These are phyloP conservation scores for Chaetomiaceae sp. DNA, from an alignment of 2,329 filamentous ascomycete species.

Conservation along the genomic window DNA sequence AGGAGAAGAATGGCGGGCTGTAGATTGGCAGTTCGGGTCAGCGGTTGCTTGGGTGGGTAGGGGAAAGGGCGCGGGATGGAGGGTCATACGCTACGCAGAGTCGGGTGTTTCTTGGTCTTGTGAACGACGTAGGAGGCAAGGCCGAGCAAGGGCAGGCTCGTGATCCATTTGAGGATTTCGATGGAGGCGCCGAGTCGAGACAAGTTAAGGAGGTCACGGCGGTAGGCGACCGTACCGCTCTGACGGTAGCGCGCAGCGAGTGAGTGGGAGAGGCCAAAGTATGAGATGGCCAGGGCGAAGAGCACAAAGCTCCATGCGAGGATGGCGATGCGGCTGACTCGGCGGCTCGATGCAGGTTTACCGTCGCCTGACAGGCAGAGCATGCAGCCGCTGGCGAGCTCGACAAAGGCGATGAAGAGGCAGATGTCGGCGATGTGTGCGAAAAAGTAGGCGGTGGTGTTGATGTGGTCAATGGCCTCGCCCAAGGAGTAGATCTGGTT, in stretches of 20 bases:
- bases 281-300: constrained; percentile 16
- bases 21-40: background rate
- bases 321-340: constrained; percentile 13
- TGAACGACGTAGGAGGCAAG: constrained; percentile 15
- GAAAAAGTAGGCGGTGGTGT: background rate
- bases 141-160: constrained; percentile 13
- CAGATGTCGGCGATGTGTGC: constrained; percentile 16
- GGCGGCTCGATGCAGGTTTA: constrained; percentile 6
- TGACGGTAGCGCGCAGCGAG: background rate
- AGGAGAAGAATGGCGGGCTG: constrained; percentile 33
- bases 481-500: background rate
- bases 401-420: constrained; percentile 24
- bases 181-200: constrained; percentile 7
- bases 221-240: too few relatives aligned
- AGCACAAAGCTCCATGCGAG: constrained; percentile 9
- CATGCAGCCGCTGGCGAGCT: constrained; percentile 26
- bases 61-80: background rate
- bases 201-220: background rate
- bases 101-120: constrained; percentile 5
- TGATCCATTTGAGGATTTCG: constrained; percentile 19
- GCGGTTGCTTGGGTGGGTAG: background rate
- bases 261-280: constrained; percentile 3
- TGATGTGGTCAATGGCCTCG: constrained; percentile 1
- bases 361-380: constrained; percentile 11
- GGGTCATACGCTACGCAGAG: constrained; percentile 13